phyloP scores from a whole-genome alignment of 2,329 filamentous ascomycete genomes.

The Cryphonectria carpinicola region DNA sequence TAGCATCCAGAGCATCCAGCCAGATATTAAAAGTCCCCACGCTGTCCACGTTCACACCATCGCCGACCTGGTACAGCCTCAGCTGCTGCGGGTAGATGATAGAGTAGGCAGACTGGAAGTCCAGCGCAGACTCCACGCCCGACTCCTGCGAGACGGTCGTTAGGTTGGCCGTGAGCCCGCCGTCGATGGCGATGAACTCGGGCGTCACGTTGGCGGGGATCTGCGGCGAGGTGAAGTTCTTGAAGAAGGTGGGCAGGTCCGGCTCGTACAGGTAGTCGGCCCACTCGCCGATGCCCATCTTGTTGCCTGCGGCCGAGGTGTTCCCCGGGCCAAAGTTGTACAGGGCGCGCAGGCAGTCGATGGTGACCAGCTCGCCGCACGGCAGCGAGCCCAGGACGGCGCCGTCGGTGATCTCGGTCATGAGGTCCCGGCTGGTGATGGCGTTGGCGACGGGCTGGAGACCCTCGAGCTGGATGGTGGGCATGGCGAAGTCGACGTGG shows the following conservation, averaged over 20 bases:
- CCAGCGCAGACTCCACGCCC: conserved; percentile 42
- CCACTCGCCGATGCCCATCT: conserved; percentile 37
- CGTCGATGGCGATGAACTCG: conserved; percentile 25
- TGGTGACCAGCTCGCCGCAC: conserved; percentile 14
- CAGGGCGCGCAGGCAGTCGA: conserved; percentile 23
- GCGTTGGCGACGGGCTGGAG: conserved; percentile 19
- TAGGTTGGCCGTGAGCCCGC: conserved; percentile 23
- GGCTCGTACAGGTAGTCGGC: conserved; percentile 39
- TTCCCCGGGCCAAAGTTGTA: conserved; percentile 30
- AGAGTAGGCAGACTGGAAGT: conserved; percentile 42
- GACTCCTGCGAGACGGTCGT: conserved; percentile 29
- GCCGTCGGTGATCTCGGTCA: conserved; percentile 3
- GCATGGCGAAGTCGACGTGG: conserved; percentile 20
- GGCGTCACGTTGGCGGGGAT: conserved; percentile 24
- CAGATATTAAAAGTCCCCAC: conserved; percentile 22
- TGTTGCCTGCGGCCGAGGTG: conserved; percentile 29
- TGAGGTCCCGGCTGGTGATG: conserved; percentile 6
- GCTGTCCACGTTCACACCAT: conserved; percentile 41
- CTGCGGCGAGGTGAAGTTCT: conserved; percentile 24
- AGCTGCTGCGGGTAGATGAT: conserved; percentile 47
- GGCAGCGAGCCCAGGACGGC: conserved; percentile 1
- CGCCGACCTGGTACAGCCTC: conserved; percentile 47
- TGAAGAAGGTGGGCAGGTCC: conserved; percentile 29
- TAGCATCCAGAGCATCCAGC: conserved; percentile 54
- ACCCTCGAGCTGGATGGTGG: conserved; percentile 28